Base-by-base conservation (phyloP, 805 yeast species). In the Lachancea quebecensis region DNA sequence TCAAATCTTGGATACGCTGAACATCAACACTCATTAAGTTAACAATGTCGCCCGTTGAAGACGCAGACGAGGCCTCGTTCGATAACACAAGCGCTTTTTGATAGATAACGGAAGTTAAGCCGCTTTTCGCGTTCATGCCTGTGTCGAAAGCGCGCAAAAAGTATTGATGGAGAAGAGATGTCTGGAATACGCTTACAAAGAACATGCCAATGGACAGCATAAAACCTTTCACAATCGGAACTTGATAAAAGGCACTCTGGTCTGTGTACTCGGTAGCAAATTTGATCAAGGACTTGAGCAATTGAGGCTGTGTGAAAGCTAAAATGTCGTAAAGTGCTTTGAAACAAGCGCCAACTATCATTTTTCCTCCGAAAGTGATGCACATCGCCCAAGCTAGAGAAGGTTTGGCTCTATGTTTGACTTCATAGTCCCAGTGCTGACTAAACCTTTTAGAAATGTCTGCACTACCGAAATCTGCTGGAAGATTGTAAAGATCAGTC, bases 21-120 rank as follows among this genome's bases (percentile, higher is more conserved):
- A 89, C 81, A 67, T 90, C 98, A 38, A 90, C 95, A 43, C 95
- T 82, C 96, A 90, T 88, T 57, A 90, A 72, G 60, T 90, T 90
- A 47, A 90, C 97, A 53, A 91, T 85, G 62, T 89, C 96, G 59
- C 98, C 98, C 4, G 95, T 85, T 29, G 86, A 77, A 35, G 87
- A 78, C 55, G 77, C 66, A 59, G 78, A 79, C 48, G 79, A 79
- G 10, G 87, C 77, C 58, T 85, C 93, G 53, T 78, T 81, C 1
- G 91, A 83, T 48, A 85, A 67, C 11, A 73, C 77, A 51, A 85
- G 62, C 0, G 93, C 71, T 59, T 85, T 85, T 53, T 79, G 71
- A 60, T 85, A 85, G 42, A 85, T 74, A 14, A 78, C 68, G 1
- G 89, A 74, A 2, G 81, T 82, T 53, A 85, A 66, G 0, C 89